Percentiles rank a stretch among this genome's conserved stretches.
Conservation (phyloP, 805 yeast species). For the Myxozyma melibiosi region DNA sequence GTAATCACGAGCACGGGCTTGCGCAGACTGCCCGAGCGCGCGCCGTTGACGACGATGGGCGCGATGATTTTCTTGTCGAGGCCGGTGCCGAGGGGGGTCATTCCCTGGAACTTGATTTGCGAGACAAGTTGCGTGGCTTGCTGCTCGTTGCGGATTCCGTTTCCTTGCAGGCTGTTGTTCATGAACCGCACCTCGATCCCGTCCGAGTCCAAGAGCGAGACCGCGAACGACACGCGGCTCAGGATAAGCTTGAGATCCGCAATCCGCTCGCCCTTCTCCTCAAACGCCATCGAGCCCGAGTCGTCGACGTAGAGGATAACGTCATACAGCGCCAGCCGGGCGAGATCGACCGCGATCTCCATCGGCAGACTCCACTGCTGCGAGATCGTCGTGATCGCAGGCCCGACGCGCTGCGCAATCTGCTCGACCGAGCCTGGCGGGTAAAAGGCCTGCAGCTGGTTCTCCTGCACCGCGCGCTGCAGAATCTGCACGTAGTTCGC, state of each 20-base stretch:
- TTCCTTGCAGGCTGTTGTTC: conserved; percentile 37
- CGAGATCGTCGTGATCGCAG: conserved; percentile 32
- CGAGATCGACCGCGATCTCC: conserved; percentile 39
- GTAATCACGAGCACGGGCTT: conserved; percentile 40
- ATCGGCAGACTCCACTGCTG: conserved; percentile 38
- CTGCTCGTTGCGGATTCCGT: conserved; percentile 35
- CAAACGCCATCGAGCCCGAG: conserved; percentile 43
- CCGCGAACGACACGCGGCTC: conserved; percentile 37
- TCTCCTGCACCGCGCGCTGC: conserved; percentile 37
- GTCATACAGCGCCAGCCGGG: conserved; percentile 40
- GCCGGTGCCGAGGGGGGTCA: conserved; percentile 40
- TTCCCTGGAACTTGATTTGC: conserved; percentile 36
- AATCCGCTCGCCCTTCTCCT: conserved; percentile 41
- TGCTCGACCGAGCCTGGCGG: conserved; percentile 39
- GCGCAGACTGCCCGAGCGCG: conserved; percentile 31
- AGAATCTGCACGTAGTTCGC: conserved; percentile 33
- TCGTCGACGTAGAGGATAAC: conserved; percentile 41
- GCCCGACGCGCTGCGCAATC: conserved; percentile 34
- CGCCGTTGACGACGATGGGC: conserved; percentile 37
- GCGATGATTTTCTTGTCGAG: conserved; percentile 37
- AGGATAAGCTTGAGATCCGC: conserved; percentile 40
- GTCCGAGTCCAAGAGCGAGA: conserved; percentile 38
- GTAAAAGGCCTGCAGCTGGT: conserved; percentile 37
- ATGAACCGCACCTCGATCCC: conserved; percentile 41
- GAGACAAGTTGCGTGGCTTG: conserved; percentile 33